Base-by-base conservation (phyloP, 2,329 filamentous ascomycete species). In the Fusarium cyanostomum region DNA sequence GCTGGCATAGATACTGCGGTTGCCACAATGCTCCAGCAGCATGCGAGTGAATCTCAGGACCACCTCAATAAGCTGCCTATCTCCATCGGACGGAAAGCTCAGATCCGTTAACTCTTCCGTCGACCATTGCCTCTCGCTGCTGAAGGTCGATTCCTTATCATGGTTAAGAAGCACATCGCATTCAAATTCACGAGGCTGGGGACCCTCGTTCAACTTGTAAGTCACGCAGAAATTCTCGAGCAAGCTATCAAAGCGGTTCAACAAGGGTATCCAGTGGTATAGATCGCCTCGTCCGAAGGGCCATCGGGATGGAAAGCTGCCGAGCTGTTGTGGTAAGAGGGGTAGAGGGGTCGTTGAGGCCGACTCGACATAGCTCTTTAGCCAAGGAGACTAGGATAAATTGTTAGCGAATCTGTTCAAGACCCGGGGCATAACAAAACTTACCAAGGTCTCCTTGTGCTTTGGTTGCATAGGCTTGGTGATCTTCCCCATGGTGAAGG, bases 181-280 rank as follows among this genome's bases (percentile, higher is more conserved):
- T 60, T 82, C 83, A 71, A 98, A 97, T 26, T 92, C 86, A 67
- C 88, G 85, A 42, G 82, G 86, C 77, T 99, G 96, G 2, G 93
- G 92, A 1, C 92, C 92, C 56, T 90, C 85, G 60, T 87, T 86
- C 53, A 99, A 82, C 61, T 87, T 87, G 79, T 99, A 99, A 65
- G 87, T 89, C 54, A 86, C 83, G 76, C 89, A 92, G 75, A 96
- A 93, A 34, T 87, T 82, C 70, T 96, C 92, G 35, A 99, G 81
- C 64, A 98, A 88, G 72, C 86, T 87, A 77, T 99, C 95, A 77
- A 99, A 98, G 56, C 93, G 89, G 77, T 99, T 96, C 59, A 99
- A 80, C 21, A 97, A 85, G 26, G 92, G 89, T 67, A 99, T 97
- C 96, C 96, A 99, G 82, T 99, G 94, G 75, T 98, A 98, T 27